Evolutionary conservation across 805 yeast species (phyloP).

Genomic region (Zygosaccharomyces pseudorouxii): DNA sequence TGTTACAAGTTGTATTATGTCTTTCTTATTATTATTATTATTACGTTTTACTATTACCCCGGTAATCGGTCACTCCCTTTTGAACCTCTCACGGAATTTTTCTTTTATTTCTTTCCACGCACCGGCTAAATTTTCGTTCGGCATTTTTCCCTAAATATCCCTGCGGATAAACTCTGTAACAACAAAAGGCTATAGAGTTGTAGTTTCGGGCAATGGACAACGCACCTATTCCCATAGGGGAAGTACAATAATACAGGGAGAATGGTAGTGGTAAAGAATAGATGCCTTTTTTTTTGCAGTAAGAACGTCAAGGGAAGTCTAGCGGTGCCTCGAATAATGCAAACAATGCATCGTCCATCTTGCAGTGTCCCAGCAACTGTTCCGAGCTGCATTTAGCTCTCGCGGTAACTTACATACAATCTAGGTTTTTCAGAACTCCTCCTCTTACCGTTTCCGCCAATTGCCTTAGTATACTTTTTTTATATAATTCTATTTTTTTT

Average conservation of each 20-base stretch:
- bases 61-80: not conserved
- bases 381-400: not conserved
- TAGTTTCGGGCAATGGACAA: not conserved
- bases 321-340: not conserved
- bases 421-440: too few relatives aligned
- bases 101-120: not conserved
- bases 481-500: not conserved
- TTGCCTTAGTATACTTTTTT: too few relatives aligned
- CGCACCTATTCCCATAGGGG: not conserved
- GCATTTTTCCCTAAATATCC: not conserved
- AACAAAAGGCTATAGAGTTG: not conserved
- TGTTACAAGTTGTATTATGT: not conserved
- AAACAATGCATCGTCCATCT: conserved; percentile 1
- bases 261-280: not conserved
- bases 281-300: not conserved
- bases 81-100: not conserved
- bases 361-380: conserved; percentile 5
- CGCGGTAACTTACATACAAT: not conserved
- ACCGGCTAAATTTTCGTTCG: not conserved
- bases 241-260: not conserved
- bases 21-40: not conserved
- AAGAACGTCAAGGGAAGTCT: too few relatives aligned
- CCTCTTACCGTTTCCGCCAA: too few relatives aligned
- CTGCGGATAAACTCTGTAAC: not conserved
- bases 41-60: not conserved